Conservation (phyloP, 2,329 filamentous ascomycete species). For the Claviceps sp. region DNA sequence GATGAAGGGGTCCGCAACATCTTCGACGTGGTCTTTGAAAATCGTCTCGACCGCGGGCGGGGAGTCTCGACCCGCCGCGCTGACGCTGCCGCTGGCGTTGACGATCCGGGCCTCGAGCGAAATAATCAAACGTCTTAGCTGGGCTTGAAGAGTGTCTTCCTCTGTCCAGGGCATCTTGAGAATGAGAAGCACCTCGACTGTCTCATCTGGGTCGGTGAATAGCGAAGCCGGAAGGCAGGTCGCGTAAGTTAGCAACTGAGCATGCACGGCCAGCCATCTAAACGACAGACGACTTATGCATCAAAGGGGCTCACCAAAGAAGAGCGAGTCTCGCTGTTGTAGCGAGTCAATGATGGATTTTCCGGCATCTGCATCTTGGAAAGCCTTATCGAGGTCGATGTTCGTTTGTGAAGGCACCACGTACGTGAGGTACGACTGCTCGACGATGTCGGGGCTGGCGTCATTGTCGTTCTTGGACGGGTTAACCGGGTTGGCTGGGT, state of each 20-base stretch:
- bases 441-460: constrained; percentile 30
- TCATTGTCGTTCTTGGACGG: constrained; percentile 8
- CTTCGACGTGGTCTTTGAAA: constrained; percentile 38
- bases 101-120: constrained; percentile 53
- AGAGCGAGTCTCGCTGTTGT: constrained; percentile 48
- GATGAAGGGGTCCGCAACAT: constrained; percentile 36
- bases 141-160: constrained; percentile 41
- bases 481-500: constrained; percentile 5
- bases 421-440: constrained; percentile 46
- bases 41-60: constrained; percentile 44
- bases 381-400: constrained; percentile 37
- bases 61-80: constrained; percentile 32
- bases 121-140: constrained; percentile 49
- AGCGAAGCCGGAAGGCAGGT: constrained; percentile 5
- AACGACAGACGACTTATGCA: no score
- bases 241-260: no score
- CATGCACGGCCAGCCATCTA: no score
- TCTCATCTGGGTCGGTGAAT: constrained; percentile 47
- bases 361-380: constrained; percentile 29
- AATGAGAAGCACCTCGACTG: constrained; percentile 53
- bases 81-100: constrained; percentile 45
- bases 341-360: constrained; percentile 42
- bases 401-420: constrained; percentile 44
- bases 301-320: constrained; percentile 49
- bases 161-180: constrained; percentile 50